These are phyloP conservation scores for Fusarium tuaranense DNA, from an alignment of 2,329 filamentous ascomycete species.

Conservation along the genomic window DNA sequence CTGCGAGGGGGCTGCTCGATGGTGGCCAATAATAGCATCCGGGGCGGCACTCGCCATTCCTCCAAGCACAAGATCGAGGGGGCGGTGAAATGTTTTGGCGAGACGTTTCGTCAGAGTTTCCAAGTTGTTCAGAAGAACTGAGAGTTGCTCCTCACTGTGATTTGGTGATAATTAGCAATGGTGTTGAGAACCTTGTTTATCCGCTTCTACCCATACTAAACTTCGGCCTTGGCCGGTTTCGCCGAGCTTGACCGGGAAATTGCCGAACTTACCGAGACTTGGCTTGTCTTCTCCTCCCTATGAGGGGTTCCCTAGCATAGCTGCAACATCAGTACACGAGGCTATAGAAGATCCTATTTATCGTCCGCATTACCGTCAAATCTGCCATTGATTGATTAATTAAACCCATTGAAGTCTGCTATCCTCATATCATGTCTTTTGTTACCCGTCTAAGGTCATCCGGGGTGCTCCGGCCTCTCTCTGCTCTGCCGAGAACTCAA, in stretches of 20 bases:
- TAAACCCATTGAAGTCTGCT: no score
- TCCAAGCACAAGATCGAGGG: no score
- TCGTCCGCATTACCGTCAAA: neutral
- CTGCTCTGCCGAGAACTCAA: neutral
- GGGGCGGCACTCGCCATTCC: no score
- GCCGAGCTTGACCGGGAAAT: slow-evolving; percentile 4
- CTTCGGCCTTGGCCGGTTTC: neutral
- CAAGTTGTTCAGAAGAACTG: neutral
- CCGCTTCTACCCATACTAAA: neutral
- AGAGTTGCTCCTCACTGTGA: neutral
- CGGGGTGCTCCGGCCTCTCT: neutral
- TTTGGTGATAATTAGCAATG: neutral
- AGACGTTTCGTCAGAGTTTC: no score
- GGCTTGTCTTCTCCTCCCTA: neutral
- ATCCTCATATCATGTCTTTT: neutral
- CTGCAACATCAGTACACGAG: neutral
- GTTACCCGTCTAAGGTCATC: neutral
- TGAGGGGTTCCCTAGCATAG: neutral
- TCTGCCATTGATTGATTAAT: neutral
- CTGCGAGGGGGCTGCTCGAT: no score
- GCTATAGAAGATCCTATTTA: neutral
- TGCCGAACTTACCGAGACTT: neutral
- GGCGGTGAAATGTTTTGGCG: no score
- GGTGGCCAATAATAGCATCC: no score
- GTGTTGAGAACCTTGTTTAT: neutral